Conservation (phyloP, 148 eudicot species). For the Persicaria maculosa region DNA sequence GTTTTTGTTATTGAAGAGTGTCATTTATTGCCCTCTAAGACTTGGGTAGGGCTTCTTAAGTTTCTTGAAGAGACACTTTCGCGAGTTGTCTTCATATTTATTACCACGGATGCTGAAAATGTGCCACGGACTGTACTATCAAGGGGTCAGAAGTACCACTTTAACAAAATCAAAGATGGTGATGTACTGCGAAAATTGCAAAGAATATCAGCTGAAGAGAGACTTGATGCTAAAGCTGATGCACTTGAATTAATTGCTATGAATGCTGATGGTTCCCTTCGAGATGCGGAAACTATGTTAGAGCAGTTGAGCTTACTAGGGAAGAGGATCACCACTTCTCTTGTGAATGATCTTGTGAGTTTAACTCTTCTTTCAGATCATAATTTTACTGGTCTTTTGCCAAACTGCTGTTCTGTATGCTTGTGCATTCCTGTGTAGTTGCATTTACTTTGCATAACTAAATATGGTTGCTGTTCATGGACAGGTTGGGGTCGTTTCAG, state of each 20-base stretch:
- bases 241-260: constrained; percentile 86
- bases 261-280: constrained; percentile 92
- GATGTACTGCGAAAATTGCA: constrained; percentile 68
- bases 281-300: constrained; percentile 96
- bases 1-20: constrained; percentile 74
- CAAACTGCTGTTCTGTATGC: background rate
- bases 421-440: background rate
- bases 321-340: constrained; percentile 67
- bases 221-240: constrained; percentile 70
- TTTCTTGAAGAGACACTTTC: constrained; percentile 75
- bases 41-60: constrained; percentile 75
- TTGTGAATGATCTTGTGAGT: constrained; percentile 96
- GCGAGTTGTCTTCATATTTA: constrained; percentile 65
- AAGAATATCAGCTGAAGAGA: constrained; percentile 69
- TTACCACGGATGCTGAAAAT: constrained; percentile 85
- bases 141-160: constrained; percentile 77
- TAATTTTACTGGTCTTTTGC: background rate
- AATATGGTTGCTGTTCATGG: background rate
- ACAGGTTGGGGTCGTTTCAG: constrained; percentile 88
- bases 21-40: constrained; percentile 78
- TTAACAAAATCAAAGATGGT: constrained; percentile 72
- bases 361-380: constrained; percentile 26
- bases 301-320: constrained; percentile 96
- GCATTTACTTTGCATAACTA: background rate
- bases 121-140: constrained; percentile 76